Evolutionary conservation across 192 early-diverging fungal species (phyloP).

Genomic region (Mortierella alpina): DNA sequence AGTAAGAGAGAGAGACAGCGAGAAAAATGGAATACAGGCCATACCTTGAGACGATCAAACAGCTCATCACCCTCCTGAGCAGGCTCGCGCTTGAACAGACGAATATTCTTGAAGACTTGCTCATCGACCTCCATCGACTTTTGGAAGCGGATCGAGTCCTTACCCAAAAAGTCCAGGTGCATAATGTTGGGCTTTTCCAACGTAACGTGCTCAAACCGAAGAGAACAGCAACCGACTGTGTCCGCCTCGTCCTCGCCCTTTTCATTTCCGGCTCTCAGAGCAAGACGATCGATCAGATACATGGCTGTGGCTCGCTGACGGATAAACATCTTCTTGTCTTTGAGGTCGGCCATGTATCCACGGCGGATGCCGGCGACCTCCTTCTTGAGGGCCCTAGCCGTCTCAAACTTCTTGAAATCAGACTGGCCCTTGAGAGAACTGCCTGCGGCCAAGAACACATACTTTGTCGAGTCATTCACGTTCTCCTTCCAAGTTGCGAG

Average conservation of each 20-base stretch:
- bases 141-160: conserved; percentile 96
- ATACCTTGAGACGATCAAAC: conserved; percentile 91
- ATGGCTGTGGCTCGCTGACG: conserved; percentile 94
- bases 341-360: conserved; percentile 84
- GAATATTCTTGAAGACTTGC: conserved; percentile 95
- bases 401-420: conserved; percentile 96
- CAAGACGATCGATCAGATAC: conserved; percentile 95
- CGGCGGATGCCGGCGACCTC: conserved; percentile 79
- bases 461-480: conserved; percentile 92
- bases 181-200: conserved; percentile 87
- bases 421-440: conserved; percentile 96
- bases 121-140: conserved; percentile 86
- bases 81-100: conserved; percentile 85
- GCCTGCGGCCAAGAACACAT: conserved; percentile 93
- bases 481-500: conserved; percentile 99
- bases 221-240: conserved; percentile 98
- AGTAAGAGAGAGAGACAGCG: background rate
- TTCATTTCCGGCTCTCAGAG: conserved; percentile 97
- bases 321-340: conserved; percentile 80
- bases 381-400: conserved; percentile 89
- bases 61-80: conserved; percentile 82
- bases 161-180: conserved; percentile 96
- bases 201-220: conserved; percentile 91
- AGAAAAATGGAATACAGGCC: background rate
- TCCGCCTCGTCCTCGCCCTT: conserved; percentile 98